Percentiles rank a stretch among this genome's conserved stretches.
Evolutionary conservation across 805 yeast species (phyloP).

Genomic region (Priceomyces melissophilus): DNA sequence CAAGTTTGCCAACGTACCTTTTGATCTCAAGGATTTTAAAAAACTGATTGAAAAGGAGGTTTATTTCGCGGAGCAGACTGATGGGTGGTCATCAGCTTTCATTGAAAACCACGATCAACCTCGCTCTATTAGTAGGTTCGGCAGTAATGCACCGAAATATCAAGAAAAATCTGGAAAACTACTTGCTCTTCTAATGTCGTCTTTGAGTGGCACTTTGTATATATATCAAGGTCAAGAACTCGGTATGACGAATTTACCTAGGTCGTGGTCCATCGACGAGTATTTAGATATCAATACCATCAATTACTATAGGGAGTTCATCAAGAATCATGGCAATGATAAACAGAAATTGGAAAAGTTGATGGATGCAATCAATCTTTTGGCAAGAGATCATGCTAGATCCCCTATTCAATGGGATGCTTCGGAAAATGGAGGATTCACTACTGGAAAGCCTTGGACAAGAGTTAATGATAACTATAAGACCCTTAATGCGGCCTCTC

Average conservation of each 20-base stretch:
- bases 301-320: slow-evolving; percentile 37
- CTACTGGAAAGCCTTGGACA: slow-evolving; percentile 52
- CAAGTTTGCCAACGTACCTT: slow-evolving; percentile 33
- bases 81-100: slow-evolving; percentile 58
- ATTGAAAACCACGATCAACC: slow-evolving; percentile 62
- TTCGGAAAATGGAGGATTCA: slow-evolving; percentile 45
- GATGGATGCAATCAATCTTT: slow-evolving; percentile 31
- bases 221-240: slow-evolving; percentile 62
- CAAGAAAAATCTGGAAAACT: slow-evolving; percentile 4
- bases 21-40: slow-evolving; percentile 39
- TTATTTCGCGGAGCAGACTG: slow-evolving; percentile 43
- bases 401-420: slow-evolving; percentile 57
- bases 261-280: slow-evolving; percentile 45
- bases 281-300: slow-evolving; percentile 50
- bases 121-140: slow-evolving; percentile 52
- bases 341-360: slow-evolving; percentile 22
- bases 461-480: slow-evolving; percentile 47
- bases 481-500: slow-evolving; percentile 47
- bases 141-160: slow-evolving; percentile 34
- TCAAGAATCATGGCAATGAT: slow-evolving; percentile 21
- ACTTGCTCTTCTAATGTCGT: slow-evolving; percentile 8
- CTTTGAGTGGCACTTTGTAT: slow-evolving; percentile 55
- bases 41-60: slow-evolving; percentile 32
- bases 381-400: slow-evolving; percentile 55
- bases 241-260: slow-evolving; percentile 50